Base-by-base conservation (phyloP, 2,329 filamentous ascomycete genomes). In the Trichophaea hybrida region DNA sequence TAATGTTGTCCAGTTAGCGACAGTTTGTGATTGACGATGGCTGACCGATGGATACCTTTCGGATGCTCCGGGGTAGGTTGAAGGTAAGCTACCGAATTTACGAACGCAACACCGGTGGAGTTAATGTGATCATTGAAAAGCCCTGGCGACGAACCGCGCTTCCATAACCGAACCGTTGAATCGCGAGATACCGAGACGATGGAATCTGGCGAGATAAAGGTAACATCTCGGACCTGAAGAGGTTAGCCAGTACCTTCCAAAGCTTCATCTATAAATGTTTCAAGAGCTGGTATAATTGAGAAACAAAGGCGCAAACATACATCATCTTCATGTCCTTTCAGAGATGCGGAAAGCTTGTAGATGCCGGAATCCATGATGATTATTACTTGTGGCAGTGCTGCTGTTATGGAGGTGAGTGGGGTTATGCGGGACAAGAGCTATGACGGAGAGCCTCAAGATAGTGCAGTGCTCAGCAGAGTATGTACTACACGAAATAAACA, bases 251-350 rank as follows among this genome's bases (percentile, higher is more conserved):
- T 32, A 38, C 35, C 37, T 43, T 15, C 48, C 31, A 3, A 24
- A 51, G 48, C 48, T 51, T 32, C 31, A 12, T 46, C 10, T 6
- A 6, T 7, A 24, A 24, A 24, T 13, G 40, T 13, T 46, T n/a
- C 40, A 12, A 17, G 40, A 46, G 40, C 40, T 46, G 40, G n/a
- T 46, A 17, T 6, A 46, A 7, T n/a, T 46, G n/a, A 7, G 24
- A 46, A 17, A 46, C 13, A 24, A 32, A 51, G 2, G 48, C 12
- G 59, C 58, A 49, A 62, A 73, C 83, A 74, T 78, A 96, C 93
- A 81, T 98, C 93, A 72, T 93, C 85, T 73, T 93, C 86, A 72
- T 98, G 93, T 70, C 88, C 91, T 67, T 83, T 76, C 66, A 98
- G 80, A 70, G 88, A 86, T 67, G 91, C 89, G 63, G 93, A 94